Base-by-base conservation (phyloP, 768 basidiomycete genomes). In the Agaricus blazei region DNA sequence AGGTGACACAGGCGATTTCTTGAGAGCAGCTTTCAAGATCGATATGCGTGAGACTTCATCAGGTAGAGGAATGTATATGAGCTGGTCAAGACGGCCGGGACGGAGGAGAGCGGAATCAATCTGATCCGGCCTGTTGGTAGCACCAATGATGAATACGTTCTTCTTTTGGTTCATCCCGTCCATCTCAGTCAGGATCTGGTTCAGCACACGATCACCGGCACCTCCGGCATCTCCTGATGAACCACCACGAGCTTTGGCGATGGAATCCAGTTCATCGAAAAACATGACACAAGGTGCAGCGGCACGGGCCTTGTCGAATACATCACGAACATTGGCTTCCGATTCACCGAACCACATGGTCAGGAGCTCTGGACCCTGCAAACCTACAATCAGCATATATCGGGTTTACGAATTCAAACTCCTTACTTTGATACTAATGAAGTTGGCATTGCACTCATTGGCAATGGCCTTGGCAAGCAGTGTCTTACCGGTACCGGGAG, bases 331-430 rank as follows among this genome's bases (percentile, higher is more conserved):
- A 66, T 99, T 99, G 61, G 96, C 97, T 76, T 99, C 97, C 5
- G 96, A 98, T 81, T 99, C 97, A 85, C 97, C 97, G 73, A 99
- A 98, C 94, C 97, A 99, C 96, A 98, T 98, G 5, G 95, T 99
- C 42, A 98, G 85, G 42, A 98, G 80, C 74, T 98, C 97, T 59
- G 96, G 96, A 61, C 97, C 96, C 84, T 88, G 62, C 19, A 12
- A 57, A 51, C 15, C 46, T 31, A 34, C 11, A 48, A 63, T 68
- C 27, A 67, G 60, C 26, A 31, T 24, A 46, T 48, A 44, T 41
- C 34, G 41, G 24, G 28, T 24, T 14, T 6, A 50, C 37, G 51
- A 56, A 43, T 27, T 2, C 15, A 48, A 26, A 43, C 1, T 9
- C 58, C 64, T 44, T 54, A 85, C 88, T 86, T 99, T 99, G 82